Evolutionary conservation across 495 filamentous ascomycete species (phyloP), one percentile per base, ranked within the genome.

Genomic region (Xylaria cubensis): DNA sequence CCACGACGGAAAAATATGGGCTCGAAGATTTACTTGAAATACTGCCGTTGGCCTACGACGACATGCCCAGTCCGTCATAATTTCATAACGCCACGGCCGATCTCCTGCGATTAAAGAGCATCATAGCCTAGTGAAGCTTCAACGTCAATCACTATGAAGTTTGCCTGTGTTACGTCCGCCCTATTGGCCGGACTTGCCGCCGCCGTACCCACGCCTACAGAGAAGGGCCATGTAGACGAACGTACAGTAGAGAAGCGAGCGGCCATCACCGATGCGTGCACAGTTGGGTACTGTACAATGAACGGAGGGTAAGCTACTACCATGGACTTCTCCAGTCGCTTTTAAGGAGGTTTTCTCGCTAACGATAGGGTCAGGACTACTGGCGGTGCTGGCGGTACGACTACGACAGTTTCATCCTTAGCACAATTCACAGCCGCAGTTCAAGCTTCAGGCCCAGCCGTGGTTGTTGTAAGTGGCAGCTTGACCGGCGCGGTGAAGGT

Each of bases 381-480:
- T 5, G 88, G 88, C 64, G 88, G 88, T 71, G 77, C 79, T 36
- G 85, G 83, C 24, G 88, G 87, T 64, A 83, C 83, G 8, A 87
- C 84, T 10, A 85, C 84, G 6, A 87, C 84, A 17, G 88, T 90
- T 51, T 85, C 85, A 3, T 84, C 86, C 1, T 83, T 87, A 50
- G 84, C 83, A 29, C 79, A 79, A 12, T 81, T 88, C 67, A 77
- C 81, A 6, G 61, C 78, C 0, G 87, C 85, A 34, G 86, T 84
- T 36, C 68, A 74, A 1, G 82, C 82, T 19, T 79, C 84, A 15
- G 79, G 78, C 4, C 76, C 79, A 26, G 84, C 84, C 68, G 83
- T 88, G 26, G 81, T 89, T 64, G 69, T 86, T 64, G 79, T 88
- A 44, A 77, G 73, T 36, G 85, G 85, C 4, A 74, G 83, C 1